Conservation (phyloP, 2,329 filamentous ascomycete genomes). For the Exserohilum turcica region DNA sequence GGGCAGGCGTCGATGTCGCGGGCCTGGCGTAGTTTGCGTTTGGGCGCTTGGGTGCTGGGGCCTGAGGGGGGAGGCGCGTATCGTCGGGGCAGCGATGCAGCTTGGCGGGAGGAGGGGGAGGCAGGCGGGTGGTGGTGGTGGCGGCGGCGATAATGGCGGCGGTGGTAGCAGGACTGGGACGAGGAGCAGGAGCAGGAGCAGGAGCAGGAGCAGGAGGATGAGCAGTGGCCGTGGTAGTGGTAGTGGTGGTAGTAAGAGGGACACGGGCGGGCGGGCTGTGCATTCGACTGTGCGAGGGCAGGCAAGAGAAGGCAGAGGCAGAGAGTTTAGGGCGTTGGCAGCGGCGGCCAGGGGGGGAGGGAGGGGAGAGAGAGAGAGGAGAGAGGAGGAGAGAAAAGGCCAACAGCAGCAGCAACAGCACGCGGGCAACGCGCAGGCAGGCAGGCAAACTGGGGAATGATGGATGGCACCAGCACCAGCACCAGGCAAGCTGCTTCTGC, state of each 20-base stretch:
- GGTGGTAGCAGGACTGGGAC: no score
- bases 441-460: conserved; percentile 3
- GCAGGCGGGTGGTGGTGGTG: no score
- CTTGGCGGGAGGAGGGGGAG: no score
- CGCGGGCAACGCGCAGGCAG: background rate
- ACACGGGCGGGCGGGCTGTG: background rate
- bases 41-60: conserved; percentile 21
- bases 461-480: no score
- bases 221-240: no score
- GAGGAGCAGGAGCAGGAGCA: no score
- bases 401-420: background rate
- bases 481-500: conserved; percentile 3
- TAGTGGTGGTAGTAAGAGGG: no score
- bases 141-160: no score
- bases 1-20: conserved; percentile 2
- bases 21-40: conserved; percentile 2
- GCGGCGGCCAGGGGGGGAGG: background rate
- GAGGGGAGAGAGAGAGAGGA: background rate
- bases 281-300: background rate
- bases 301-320: background rate
- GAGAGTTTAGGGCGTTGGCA: background rate
- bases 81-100: conserved; percentile 10
- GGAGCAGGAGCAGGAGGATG: no score
- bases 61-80: conserved; percentile 13
- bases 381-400: no score